A percentile compares a stretch with the other conserved stretches of the same genome.
Conservation (phyloP, 805 yeast genomes). For the Nakazawaea pomicola region DNA sequence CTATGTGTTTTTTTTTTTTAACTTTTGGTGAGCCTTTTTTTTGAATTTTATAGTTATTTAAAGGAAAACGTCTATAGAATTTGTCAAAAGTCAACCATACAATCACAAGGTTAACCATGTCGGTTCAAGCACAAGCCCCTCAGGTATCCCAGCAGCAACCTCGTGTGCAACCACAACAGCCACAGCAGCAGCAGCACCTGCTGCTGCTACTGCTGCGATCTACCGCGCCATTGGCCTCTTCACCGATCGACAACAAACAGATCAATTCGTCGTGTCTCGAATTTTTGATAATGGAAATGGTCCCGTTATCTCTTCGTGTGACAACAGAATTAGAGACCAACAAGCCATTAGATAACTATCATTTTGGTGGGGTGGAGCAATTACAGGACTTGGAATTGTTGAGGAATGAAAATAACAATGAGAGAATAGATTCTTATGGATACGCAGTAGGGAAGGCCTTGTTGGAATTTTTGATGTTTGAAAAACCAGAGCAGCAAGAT, state of each 20-base stretch:
- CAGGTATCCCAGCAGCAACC: no score
- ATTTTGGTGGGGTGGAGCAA: slow-evolving; percentile 37
- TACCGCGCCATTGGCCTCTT: not conserved
- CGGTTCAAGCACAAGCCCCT: no score
- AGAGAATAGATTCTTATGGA: slow-evolving; percentile 67
- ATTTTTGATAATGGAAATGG: slow-evolving; percentile 66
- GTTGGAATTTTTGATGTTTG: slow-evolving; percentile 24
- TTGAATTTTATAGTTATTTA: not conserved
- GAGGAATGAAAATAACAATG: slow-evolving; percentile 44
- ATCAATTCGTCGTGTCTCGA: slow-evolving; percentile 57
- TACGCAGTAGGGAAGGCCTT: slow-evolving; percentile 36
- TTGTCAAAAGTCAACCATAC: no score
- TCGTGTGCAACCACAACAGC: no score
- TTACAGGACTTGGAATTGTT: slow-evolving; percentile 28
- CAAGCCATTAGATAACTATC: slow-evolving; percentile 15
- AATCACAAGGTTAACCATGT: not conserved
- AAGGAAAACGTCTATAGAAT: not conserved
- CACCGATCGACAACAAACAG: slow-evolving; percentile 19
- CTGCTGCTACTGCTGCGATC: not conserved
- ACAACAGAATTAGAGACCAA: slow-evolving; percentile 36
- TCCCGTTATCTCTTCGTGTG: slow-evolving; percentile 67
- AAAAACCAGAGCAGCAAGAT: slow-evolving; percentile 25
- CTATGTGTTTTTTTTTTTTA: not conserved
- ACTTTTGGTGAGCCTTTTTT: not conserved
- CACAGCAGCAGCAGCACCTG: not conserved